phyloP scores from a whole-genome alignment of 2,329 filamentous ascomycete species.

The Aspergillus alliaceus region DNA sequence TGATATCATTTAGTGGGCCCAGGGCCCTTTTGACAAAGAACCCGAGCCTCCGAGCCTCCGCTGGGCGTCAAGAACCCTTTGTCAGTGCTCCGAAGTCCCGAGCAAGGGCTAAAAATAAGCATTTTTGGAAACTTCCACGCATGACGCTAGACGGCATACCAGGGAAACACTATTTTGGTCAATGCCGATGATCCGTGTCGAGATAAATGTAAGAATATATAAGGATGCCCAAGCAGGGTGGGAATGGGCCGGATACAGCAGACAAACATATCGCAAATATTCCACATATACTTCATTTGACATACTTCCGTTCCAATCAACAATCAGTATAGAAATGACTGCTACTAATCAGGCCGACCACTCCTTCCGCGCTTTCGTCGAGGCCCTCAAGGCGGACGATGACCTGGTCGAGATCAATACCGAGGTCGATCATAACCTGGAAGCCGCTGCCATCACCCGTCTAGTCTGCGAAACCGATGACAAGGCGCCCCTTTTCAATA shows the following conservation, averaged over 20 bases:
- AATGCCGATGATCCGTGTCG: neutral
- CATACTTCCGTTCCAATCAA: no score
- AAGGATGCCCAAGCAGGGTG: neutral
- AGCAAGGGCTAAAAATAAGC: neutral
- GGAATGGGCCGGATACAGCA: neutral
- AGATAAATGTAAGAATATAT: neutral
- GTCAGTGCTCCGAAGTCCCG: neutral
- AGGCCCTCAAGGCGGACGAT: constrained; percentile 42
- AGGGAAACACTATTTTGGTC: neutral
- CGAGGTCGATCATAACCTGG: constrained; percentile 45
- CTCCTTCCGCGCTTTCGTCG: constrained; percentile 50
- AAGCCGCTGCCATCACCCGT: constrained; percentile 50
- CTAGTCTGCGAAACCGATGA: constrained; percentile 46
- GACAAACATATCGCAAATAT: neutral
- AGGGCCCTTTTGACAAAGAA: no score
- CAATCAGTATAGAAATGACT: neutral
- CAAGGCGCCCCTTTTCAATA: constrained; percentile 55
- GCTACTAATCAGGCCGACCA: neutral
- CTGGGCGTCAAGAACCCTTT: no score
- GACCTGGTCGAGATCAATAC: constrained; percentile 49
- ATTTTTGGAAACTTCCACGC: neutral
- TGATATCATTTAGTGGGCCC: neutral
- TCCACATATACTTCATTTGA: no score
- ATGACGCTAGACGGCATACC: neutral
- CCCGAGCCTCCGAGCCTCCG: neutral